phyloP scores from a whole-genome alignment of 176 grass and related monocot genomes.

The Guadua angustifolia region DNA sequence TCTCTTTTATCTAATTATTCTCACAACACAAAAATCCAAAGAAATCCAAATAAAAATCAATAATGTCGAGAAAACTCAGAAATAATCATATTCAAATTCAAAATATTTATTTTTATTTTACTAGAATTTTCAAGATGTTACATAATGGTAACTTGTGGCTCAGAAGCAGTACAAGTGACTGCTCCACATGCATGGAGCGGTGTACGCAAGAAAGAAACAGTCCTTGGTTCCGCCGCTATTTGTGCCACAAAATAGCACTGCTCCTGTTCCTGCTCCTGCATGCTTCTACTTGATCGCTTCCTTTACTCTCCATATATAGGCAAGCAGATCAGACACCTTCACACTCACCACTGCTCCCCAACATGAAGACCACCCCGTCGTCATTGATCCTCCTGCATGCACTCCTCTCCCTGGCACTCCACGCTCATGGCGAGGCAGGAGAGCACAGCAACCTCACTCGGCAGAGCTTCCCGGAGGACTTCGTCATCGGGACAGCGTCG shows the following conservation, averaged over 20 bases:
- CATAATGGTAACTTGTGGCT: slow-evolving; percentile 8
- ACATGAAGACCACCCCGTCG: too few species aligned
- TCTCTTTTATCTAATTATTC: too few species aligned
- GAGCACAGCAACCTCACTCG: slow-evolving; percentile 27
- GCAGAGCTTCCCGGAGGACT: slow-evolving; percentile 52
- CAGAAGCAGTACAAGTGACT: not conserved
- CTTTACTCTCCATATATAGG: slow-evolving; percentile 4
- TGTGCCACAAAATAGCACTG: slow-evolving; percentile 36
- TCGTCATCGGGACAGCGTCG: slow-evolving; percentile 62
- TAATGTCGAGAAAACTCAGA: too few species aligned
- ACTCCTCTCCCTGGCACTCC: slow-evolving; percentile 12
- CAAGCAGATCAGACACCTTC: not conserved
- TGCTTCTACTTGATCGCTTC: slow-evolving; percentile 20
- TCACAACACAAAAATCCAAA: too few species aligned
- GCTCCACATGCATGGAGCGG: slow-evolving; percentile 15
- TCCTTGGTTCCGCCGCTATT: slow-evolving; percentile 38
- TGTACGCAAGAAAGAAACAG: slow-evolving; percentile 28
- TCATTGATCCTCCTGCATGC: slow-evolving; percentile 7
- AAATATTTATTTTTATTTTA: too few species aligned
- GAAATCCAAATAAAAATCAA: too few species aligned
- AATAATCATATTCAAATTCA: too few species aligned
- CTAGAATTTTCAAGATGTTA: too few species aligned
- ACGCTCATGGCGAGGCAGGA: slow-evolving; percentile 7
- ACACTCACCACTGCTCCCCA: not conserved
- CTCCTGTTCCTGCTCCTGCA: slow-evolving; percentile 47